Conservation (phyloP, 768 basidiomycete species). For the Pholiota molesta region DNA sequence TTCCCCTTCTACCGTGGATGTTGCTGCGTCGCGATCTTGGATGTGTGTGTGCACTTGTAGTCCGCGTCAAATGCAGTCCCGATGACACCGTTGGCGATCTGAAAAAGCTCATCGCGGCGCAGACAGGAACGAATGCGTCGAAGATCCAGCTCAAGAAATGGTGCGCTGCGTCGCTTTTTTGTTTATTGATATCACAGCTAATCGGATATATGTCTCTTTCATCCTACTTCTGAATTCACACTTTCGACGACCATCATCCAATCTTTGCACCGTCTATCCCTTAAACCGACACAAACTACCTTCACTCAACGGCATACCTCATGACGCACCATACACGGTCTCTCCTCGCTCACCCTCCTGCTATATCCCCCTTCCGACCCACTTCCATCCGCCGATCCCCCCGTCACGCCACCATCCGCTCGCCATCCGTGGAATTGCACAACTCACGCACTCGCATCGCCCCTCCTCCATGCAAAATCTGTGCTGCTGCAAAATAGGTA, state of each 20-base stretch:
- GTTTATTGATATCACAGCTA: neutral
- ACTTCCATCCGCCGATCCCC: neutral
- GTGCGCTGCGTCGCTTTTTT: constrained; percentile 44
- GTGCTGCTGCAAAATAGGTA: constrained; percentile 58
- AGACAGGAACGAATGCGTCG: constrained; percentile 81
- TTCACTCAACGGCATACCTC: neutral
- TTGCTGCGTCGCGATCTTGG: neutral
- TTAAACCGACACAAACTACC: no score
- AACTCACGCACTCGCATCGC: neutral
- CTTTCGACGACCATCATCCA: neutral
- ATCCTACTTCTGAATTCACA: neutral
- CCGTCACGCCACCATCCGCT: neutral
- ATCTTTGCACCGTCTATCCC: neutral
- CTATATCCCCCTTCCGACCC: neutral
- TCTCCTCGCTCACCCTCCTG: neutral
- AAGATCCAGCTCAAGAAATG: constrained; percentile 99
- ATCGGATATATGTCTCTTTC: neutral
- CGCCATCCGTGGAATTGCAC: neutral
- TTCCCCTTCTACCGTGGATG: neutral
- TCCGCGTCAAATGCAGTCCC: constrained; percentile 93
- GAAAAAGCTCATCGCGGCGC: constrained; percentile 96
- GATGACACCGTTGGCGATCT: constrained; percentile 97
- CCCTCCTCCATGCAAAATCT: neutral
- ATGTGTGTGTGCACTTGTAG: constrained; percentile 40
- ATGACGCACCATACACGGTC: neutral